Evolutionary conservation across 2,329 filamentous ascomycete species (phyloP), one percentile per base, ranked within the genome.

Genomic region (Venturia pyrina): DNA sequence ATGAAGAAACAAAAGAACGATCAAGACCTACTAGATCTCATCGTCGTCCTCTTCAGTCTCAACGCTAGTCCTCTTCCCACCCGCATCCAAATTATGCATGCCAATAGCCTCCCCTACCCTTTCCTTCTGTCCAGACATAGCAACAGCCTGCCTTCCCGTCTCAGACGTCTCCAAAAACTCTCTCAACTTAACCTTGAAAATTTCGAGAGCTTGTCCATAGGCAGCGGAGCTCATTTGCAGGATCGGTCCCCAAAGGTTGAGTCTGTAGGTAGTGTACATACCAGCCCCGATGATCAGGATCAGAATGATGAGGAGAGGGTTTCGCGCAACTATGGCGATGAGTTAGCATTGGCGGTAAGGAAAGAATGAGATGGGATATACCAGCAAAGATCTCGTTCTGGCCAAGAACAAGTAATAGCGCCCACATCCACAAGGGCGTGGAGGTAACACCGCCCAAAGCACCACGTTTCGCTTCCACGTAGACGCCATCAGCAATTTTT

Each of bases 381-480:
- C 93, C 91, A 73, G 93, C 90, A 70, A 96, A 81, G 69, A 99
- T 93, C 78, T 99, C 95, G 77, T 99, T 99, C 95, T 95, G 99
- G n/a, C 95, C 95, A 62, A 99, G 82, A 28, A 91, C 90, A 69
- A 99, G 80, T 66, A 99, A 82, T 66, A 98, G 77, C 53, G 87
- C 91, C 72, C 97, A 99, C 77, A 99, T 97, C 78, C 97, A 98
- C 68, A 96, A 79, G 6, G 95, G 95, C 62, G 99, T 87, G 77
- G 97, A 93, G 5, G 93, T 90, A 71, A 99, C 90, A 66, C 93
- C 93, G 65, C 95, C 95, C 74, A 99, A 96, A 53, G 95, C 95
- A 74, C 93, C 93, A 67, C 95, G 87, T 83, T 99, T 99, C 62
- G 95, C 95, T 79, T 99, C 95, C 53, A 99, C 93, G 72, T 96